These are phyloP conservation scores for Cladosporium sp. DNA, from an alignment of 2,329 filamentous ascomycete genomes.

Conservation along the genomic window DNA sequence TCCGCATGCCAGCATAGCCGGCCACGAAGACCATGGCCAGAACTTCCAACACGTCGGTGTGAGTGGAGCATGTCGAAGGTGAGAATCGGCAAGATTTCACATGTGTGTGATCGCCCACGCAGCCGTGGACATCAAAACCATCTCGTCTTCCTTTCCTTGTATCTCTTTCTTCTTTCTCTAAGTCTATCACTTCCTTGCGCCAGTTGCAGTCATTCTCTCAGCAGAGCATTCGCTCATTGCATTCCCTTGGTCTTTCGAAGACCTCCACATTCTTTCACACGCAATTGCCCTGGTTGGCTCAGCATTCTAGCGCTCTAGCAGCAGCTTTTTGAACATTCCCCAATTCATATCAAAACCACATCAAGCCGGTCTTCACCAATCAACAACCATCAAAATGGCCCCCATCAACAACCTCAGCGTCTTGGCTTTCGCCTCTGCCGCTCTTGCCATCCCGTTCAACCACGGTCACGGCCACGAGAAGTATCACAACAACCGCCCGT, in stretches of 20 bases:
- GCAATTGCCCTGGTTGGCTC: conserved; percentile 42
- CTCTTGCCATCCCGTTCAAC: conserved; percentile 33
- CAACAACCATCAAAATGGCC: conserved; percentile 28
- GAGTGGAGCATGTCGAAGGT: conserved; percentile 7
- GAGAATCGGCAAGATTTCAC: conserved; percentile 1
- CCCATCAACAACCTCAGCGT: conserved; percentile 36
- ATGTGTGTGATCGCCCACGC: conserved; percentile 1
- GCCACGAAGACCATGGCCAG: conserved; percentile 9
- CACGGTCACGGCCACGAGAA: conserved; percentile 28
- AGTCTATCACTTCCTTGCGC: conserved; percentile 20
- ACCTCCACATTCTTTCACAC: conserved; percentile 32
- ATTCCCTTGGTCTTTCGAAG: conserved; percentile 29
- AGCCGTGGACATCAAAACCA: conserved; percentile 6
- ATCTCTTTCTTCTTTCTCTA: conserved; percentile 18
- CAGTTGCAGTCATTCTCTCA: conserved; percentile 28
- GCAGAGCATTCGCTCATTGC: conserved; percentile 40
- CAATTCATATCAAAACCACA: conserved; percentile 13
- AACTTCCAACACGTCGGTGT: not conserved
- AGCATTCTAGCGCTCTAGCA: conserved; percentile 35
- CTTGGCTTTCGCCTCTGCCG: conserved; percentile 39
- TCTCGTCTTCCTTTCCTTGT: not conserved
- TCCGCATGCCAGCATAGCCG: conserved; percentile 2
- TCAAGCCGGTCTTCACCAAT: conserved; percentile 16
- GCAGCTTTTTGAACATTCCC: conserved; percentile 23
- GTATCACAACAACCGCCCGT: conserved; percentile 26